These are phyloP conservation scores for Sanguinoderma infundibulare DNA, from an alignment of 1,284 basidiomycete genomes.

Conservation along the genomic window DNA sequence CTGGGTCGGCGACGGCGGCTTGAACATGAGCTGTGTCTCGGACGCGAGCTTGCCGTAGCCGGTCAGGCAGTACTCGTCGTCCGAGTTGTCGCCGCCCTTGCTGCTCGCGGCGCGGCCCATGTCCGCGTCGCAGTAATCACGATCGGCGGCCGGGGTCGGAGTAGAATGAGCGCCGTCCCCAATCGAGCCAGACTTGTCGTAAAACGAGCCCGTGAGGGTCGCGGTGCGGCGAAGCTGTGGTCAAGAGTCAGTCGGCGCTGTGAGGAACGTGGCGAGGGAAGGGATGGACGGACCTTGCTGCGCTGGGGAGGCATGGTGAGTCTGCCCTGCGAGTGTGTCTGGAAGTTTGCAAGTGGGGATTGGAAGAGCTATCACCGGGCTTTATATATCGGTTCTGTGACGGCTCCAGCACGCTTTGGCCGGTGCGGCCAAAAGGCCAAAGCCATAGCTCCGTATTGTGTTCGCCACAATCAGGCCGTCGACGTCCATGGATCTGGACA, in stretches of 20 bases:
- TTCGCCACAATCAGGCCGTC: conserved; percentile 1
- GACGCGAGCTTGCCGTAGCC: conserved; percentile 23
- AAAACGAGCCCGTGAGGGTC: conserved; percentile 18
- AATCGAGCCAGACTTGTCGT: conserved; percentile 22
- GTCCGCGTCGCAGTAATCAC: not conserved
- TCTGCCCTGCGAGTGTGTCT: not conserved
- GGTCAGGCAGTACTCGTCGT: conserved; percentile 23
- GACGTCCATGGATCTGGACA: too few species aligned
- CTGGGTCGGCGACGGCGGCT: conserved; percentile 26
- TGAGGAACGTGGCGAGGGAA: not conserved
- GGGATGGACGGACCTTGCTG: conserved; percentile 9
- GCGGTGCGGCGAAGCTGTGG: conserved; percentile 11
- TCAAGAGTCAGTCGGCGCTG: conserved; percentile 1
- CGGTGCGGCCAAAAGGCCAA: not conserved
- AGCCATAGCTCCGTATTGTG: not conserved
- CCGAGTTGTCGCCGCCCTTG: conserved; percentile 7
- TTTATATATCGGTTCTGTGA: not conserved
- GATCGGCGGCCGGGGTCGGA: conserved; percentile 4
- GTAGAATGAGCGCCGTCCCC: conserved; percentile 12
- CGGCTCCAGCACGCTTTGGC: conserved; percentile 2
- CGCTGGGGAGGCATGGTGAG: conserved; percentile 21
- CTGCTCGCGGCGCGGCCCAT: not conserved
- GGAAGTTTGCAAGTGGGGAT: not conserved
- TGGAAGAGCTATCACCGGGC: not conserved
- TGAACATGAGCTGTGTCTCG: conserved; percentile 19